Conservation (phyloP, 2,329 filamentous ascomycete species). For the Cryphonectria naterciae region DNA sequence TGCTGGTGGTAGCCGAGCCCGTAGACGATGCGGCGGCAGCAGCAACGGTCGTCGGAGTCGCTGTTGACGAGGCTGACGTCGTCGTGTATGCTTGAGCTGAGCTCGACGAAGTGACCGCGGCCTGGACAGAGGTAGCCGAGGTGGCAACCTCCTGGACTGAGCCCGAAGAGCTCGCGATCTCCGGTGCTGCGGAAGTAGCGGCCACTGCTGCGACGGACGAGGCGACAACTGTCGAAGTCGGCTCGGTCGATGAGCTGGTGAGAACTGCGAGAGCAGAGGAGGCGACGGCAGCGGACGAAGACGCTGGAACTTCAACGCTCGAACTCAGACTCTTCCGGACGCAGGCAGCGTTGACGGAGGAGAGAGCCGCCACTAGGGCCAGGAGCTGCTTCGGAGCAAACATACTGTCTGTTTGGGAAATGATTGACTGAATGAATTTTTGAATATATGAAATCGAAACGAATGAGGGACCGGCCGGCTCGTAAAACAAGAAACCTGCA, state of each 20-base stretch:
- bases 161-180: neutral
- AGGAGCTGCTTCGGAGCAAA: slow-evolving; percentile 22
- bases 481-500: neutral
- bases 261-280: slow-evolving; percentile 8
- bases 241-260: neutral
- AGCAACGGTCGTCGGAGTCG: neutral
- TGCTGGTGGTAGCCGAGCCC: slow-evolving; percentile 2
- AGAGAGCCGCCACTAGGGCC: slow-evolving; percentile 18
- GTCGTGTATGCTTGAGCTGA: neutral
- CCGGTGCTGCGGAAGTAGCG: slow-evolving; percentile 3
- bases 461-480: slow-evolving; percentile 10
- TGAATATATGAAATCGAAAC: neutral
- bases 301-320: neutral
- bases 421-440: neutral
- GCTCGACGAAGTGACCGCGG: neutral
- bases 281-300: slow-evolving; percentile 10
- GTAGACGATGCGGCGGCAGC: slow-evolving; percentile 14
- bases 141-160: slow-evolving; percentile 4
- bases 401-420: slow-evolving; percentile 18
- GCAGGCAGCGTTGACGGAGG: slow-evolving; percentile 24
- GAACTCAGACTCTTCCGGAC: slow-evolving; percentile 16
- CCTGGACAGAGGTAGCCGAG: neutral
- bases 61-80: neutral
- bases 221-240: neutral
- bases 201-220: neutral